Conservation (phyloP, 208 protist genomes). For the Acanthamoeba sp. region DNA sequence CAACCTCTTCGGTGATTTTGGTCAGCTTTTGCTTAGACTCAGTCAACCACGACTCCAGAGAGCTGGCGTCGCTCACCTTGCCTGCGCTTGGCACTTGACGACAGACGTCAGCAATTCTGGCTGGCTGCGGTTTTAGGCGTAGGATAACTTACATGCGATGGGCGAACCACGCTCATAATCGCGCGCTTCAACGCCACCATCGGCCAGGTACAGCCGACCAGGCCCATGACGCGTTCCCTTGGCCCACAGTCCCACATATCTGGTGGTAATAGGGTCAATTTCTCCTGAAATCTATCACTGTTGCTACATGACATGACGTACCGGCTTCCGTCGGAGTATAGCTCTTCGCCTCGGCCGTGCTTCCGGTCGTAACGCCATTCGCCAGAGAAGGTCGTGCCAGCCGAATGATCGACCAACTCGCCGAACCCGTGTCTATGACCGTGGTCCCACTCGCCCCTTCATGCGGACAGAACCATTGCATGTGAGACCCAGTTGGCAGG, state of each 20-base stretch:
- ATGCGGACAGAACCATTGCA: no score
- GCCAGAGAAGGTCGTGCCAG: constrained; percentile 28
- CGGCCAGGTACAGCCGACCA: background rate
- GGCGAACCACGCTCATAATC: background rate
- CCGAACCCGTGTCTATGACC: constrained; percentile 25
- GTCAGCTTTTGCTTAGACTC: background rate
- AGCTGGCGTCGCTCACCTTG: background rate
- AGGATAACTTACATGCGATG: background rate
- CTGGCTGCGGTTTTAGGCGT: no score
- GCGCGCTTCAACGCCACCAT: background rate
- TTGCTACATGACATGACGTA: background rate
- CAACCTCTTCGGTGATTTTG: background rate
- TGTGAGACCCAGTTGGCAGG: no score
- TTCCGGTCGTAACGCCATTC: constrained; percentile 35
- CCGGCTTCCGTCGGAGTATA: constrained; percentile 38
- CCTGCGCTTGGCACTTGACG: background rate
- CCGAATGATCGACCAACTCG: background rate
- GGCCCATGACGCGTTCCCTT: constrained; percentile 16
- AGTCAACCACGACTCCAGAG: background rate
- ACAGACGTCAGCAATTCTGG: no score
- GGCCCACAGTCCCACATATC: constrained; percentile 46
- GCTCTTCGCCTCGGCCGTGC: constrained; percentile 36
- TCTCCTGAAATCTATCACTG: background rate
- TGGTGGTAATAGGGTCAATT: background rate
- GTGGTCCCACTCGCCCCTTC: background rate